Base-by-base conservation (phyloP, 2,329 filamentous ascomycete genomes). In the Cladophialophora yegresii region DNA sequence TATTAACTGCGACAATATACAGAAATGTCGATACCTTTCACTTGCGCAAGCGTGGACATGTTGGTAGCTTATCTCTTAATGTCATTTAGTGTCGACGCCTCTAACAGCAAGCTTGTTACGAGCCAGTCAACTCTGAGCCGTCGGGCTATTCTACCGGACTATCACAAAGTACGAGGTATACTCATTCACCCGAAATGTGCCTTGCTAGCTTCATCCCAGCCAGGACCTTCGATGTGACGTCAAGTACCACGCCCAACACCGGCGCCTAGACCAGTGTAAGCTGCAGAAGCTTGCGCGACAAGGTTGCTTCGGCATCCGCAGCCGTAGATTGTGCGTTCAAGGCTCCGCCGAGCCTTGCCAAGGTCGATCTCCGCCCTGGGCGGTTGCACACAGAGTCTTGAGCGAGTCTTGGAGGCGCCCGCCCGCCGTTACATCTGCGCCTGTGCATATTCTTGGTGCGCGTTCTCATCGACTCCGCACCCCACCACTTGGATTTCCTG, bases 301-400 rank as follows among this genome's bases (percentile, higher is more conserved):
- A 43, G 43, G 28, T 58, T 43, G 22, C 26, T 23, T 47, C 55
- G 55, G 36, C 43, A 53, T 30, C 16, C 6, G 22, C 30, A 32
- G 13, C n/a, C 36, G 22, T 20, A n/a, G 26, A 30, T 8, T 13
- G 28, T 20, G 22, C 16, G 4, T 9, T 58, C 40, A 26, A 49
- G 43, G 45, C 45, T 32, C 55, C 55, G 55, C 55, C 40, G 23
- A 58, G 55, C 28, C 26, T 50, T 13, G 43, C 55, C 55, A 58
- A 58, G 40, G 26, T 12, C 45, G 55, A 58, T 58, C 55, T 58
- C 55, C 55, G 55, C 55, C 40, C 55, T 58, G 32, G 55, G 54
- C 55, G 22, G 20, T 50, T 49, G 40, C 55, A 58, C 28, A 23
- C 10, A 16, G 22, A 23, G 40, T 22, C 40, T 58, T 58, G 55